These are phyloP conservation scores for Pseudoturritis turrita DNA, from an alignment of 345 rosid genomes.

Conservation along the genomic window DNA sequence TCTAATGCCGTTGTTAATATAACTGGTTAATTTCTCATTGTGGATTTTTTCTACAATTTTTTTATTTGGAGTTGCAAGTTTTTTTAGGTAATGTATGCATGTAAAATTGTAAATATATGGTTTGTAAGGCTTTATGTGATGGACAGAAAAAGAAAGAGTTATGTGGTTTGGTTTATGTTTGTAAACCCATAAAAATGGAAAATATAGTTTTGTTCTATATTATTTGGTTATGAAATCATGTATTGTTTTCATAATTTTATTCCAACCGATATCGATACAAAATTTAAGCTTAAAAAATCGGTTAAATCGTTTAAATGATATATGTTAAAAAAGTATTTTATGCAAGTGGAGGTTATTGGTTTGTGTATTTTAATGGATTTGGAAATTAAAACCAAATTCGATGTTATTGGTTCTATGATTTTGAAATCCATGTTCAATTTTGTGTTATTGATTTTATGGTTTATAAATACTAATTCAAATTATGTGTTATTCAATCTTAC, in stretches of 20 bases:
- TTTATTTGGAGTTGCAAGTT: not conserved
- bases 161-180: slow-evolving; percentile 16
- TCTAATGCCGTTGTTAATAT: slow-evolving; percentile 18
- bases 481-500: no score
- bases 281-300: no score
- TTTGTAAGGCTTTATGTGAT: slow-evolving; percentile 12
- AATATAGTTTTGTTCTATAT: not conserved
- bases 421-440: no score
- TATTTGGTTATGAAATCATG: not conserved
- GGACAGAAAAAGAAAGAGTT: not conserved
- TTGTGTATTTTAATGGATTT: no score
- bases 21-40: not conserved
- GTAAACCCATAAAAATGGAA: slow-evolving; percentile 1
- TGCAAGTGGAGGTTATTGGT: no score
- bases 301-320: not conserved
- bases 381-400: no score
- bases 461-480: no score
- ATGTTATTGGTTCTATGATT: no score
- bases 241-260: not conserved
- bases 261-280: not conserved
- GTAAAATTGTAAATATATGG: slow-evolving; percentile 10
- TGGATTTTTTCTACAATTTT: not conserved
- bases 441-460: no score
- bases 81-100: not conserved
- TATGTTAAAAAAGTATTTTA: no score